Evolutionary conservation across 108 stramenopile genomes (phyloP).

Genomic region (Skeletonema potamos): DNA sequence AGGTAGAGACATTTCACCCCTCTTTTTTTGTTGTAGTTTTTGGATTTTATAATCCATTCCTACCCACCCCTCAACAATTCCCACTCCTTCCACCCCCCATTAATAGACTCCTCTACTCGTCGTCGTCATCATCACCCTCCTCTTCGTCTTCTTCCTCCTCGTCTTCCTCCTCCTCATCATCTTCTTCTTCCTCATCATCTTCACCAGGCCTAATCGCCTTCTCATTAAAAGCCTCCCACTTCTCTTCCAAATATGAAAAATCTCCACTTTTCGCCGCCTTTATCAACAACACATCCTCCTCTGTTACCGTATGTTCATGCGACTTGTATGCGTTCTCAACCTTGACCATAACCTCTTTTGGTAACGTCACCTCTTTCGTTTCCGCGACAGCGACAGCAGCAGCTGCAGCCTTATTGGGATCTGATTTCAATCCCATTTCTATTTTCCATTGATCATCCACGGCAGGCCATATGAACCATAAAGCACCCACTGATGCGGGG

Average conservation of each 20-base stretch:
- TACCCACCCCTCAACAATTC: too few relatives aligned
- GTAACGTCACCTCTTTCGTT: neutral
- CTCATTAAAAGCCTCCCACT: constrained; percentile 45
- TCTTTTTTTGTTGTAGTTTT: neutral
- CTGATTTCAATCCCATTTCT: constrained; percentile 32
- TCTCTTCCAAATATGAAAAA: constrained; percentile 40
- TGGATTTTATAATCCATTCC: neutral
- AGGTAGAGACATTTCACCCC: too few relatives aligned
- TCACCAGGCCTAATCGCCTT: constrained; percentile 44
- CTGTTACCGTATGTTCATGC: constrained; percentile 10
- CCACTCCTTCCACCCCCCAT: neutral
- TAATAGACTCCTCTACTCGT: neutral
- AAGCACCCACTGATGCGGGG: constrained; percentile 38
- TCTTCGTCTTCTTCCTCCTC: constrained; percentile 27
- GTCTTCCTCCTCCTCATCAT: constrained; percentile 31
- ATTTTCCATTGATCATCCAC: constrained; percentile 55
- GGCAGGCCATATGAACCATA: constrained; percentile 64
- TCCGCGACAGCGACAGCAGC: neutral
- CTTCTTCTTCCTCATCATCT: constrained; percentile 42
- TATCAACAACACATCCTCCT: constrained; percentile 35
- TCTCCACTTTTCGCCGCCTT: constrained; percentile 41
- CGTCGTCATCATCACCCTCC: constrained; percentile 28
- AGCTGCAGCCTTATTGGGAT: neutral
- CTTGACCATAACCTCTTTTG: constrained; percentile 13
- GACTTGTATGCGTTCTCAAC: constrained; percentile 41